These are phyloP conservation scores for Diaporthe sp. DNA, from an alignment of 2,329 filamentous ascomycete species.

Conservation along the genomic window DNA sequence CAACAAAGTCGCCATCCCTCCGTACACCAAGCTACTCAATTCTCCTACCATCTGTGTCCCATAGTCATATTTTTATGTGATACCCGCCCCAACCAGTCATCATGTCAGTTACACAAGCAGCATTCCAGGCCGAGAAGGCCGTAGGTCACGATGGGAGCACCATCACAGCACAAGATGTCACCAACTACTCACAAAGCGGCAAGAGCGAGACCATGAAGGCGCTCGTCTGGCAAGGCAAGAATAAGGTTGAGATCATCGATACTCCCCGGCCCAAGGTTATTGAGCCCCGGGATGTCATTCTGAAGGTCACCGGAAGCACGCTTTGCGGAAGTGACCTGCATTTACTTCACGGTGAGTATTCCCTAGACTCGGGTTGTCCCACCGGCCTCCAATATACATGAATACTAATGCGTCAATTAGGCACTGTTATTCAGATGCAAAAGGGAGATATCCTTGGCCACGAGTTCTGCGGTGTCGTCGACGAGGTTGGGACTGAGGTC, in stretches of 20 bases:
- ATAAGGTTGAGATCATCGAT: conserved; percentile 77
- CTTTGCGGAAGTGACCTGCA: conserved; percentile 70
- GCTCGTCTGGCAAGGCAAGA: conserved; percentile 84
- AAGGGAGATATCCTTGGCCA: conserved; percentile 76
- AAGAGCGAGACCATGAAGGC: conserved; percentile 78
- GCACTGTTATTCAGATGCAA: conserved; percentile 66
- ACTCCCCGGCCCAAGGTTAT: conserved; percentile 77
- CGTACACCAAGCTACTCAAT: background rate
- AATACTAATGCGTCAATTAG: conserved; percentile 32
- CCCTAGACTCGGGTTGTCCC: background rate
- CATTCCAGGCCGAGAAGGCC: conserved; percentile 72
- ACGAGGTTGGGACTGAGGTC: conserved; percentile 64
- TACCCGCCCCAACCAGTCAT: background rate
- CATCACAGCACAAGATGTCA: conserved; percentile 74
- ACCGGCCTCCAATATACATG: background rate
- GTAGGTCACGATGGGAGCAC: conserved; percentile 76
- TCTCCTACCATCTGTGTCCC: background rate
- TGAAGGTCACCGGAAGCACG: conserved; percentile 77
- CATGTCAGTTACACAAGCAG: conserved; percentile 74
- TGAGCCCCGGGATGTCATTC: conserved; percentile 80
- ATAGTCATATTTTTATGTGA: background rate
- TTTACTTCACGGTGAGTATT: conserved; percentile 58
- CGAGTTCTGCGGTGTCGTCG: conserved; percentile 68
- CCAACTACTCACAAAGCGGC: conserved; percentile 64
- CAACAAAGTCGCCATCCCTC: background rate